These are phyloP conservation scores for Sporobolomyces roseus DNA, from an alignment of 768 basidiomycete species.

Conservation along the genomic window DNA sequence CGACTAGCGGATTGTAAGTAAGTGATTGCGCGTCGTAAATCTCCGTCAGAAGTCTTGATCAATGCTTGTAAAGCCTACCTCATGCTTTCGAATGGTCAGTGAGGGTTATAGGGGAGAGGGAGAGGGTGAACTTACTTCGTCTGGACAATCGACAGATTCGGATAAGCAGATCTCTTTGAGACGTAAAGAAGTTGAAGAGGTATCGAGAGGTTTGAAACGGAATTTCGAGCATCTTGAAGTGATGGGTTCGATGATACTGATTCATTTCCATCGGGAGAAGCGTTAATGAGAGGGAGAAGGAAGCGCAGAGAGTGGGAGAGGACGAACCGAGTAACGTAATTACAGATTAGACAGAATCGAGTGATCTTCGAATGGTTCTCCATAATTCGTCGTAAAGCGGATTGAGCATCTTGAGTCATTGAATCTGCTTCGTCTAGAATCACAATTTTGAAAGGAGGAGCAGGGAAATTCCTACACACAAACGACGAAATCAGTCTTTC, in stretches of 20 bases:
- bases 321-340: slow-evolving; percentile 90
- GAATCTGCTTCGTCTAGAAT: slow-evolving; percentile 99
- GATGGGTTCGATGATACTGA: slow-evolving; percentile 93
- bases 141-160: slow-evolving; percentile 60
- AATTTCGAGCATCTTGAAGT: slow-evolving; percentile 99
- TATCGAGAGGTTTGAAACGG: slow-evolving; percentile 88
- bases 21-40: slow-evolving; percentile 93
- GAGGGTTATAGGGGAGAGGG: background rate
- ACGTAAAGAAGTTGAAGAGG: slow-evolving; percentile 66
- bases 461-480: slow-evolving; percentile 63
- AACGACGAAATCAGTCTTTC: background rate
- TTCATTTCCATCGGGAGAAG: background rate
- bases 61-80: slow-evolving; percentile 62
- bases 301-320: slow-evolving; percentile 5
- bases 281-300: background rate
- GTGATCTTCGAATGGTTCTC: slow-evolving; percentile 97
- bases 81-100: background rate
- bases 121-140: slow-evolving; percentile 47
- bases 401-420: slow-evolving; percentile 99
- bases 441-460: slow-evolving; percentile 97
- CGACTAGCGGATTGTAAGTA: slow-evolving; percentile 94
- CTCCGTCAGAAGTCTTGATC: slow-evolving; percentile 77
- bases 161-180: slow-evolving; percentile 72
- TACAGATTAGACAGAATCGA: slow-evolving; percentile 95
- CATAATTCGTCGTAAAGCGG: slow-evolving; percentile 96